phyloP scores from a whole-genome alignment of 2,329 filamentous ascomycete species.

The Phialophora chinensis region DNA sequence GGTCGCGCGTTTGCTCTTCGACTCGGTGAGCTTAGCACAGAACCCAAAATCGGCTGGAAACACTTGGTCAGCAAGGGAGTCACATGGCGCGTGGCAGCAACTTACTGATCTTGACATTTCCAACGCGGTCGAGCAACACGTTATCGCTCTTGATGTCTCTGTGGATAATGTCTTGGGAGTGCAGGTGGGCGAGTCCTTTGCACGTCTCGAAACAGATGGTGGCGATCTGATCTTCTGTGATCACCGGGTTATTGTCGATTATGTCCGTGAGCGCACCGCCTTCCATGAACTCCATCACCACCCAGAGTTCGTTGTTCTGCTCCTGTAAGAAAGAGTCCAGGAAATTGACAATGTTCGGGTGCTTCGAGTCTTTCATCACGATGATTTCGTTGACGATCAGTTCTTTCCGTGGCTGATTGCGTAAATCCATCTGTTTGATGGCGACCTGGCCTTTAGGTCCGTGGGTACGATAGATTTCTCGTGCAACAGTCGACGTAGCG shows the following conservation, averaged over 20 bases:
- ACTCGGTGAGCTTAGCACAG: conserved; percentile 96
- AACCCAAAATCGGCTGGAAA: conserved; percentile 92
- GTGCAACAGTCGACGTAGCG: conserved; percentile 79
- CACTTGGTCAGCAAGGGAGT: conserved; percentile 32
- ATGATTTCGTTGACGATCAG: conserved; percentile 99
- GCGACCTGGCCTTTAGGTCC: conserved; percentile 87
- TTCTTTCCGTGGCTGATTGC: conserved; percentile 95
- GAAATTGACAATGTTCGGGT: conserved; percentile 99
- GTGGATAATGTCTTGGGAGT: conserved; percentile 96
- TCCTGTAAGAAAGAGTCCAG: conserved; percentile 95
- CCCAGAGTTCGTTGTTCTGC: conserved; percentile 95
- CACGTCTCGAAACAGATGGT: conserved; percentile 98
- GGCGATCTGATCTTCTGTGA: conserved; percentile 95
- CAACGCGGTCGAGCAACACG: conserved; percentile 88
- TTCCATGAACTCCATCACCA: conserved; percentile 99
- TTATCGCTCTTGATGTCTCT: conserved; percentile 99
- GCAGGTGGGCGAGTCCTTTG: conserved; percentile 90
- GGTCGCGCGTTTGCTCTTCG: conserved; percentile 94
- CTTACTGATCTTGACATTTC: conserved; percentile 97
- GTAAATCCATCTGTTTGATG: conserved; percentile 99
- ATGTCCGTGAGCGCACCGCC: conserved; percentile 96
- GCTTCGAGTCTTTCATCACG: conserved; percentile 99
- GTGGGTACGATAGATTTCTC: conserved; percentile 77
- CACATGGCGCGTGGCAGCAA: conserved; percentile 38
- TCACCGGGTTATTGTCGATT: conserved; percentile 94